Conservation (phyloP, 2,329 filamentous ascomycete species). For the Pseudopyrenochaeta lycopersici region DNA sequence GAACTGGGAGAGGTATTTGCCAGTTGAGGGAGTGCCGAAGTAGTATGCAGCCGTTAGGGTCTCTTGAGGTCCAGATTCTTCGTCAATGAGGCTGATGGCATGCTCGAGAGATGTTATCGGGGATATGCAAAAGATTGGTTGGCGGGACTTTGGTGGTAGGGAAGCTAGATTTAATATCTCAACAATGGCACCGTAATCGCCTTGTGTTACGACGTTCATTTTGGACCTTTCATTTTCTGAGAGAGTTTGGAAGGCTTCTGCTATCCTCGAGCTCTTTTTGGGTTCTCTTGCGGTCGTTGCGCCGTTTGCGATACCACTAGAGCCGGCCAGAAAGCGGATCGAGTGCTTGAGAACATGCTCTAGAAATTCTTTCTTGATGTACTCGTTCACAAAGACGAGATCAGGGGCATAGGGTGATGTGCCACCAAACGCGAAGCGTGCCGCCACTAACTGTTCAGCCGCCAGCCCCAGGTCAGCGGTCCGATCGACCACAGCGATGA, state of each 20-base stretch:
- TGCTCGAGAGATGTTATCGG: conserved; percentile 62
- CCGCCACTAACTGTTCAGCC: conserved; percentile 62
- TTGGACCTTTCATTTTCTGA: conserved; percentile 29
- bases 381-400: conserved; percentile 72
- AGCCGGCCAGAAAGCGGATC: conserved; percentile 36
- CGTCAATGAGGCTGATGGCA: conserved; percentile 58
- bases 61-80: conserved; percentile 33
- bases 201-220: conserved; percentile 30
- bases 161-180: conserved; percentile 35
- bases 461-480: conserved; percentile 64
- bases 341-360: conserved; percentile 57
- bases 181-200: conserved; percentile 32
- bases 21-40: conserved; percentile 60
- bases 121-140: conserved; percentile 57
- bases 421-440: conserved; percentile 65
- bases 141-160: conserved; percentile 49
- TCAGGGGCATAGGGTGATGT: conserved; percentile 69
- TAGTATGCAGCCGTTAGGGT: conserved; percentile 60
- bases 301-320: conserved; percentile 15
- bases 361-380: conserved; percentile 63
- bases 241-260: conserved; percentile 15
- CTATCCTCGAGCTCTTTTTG: conserved; percentile 17
- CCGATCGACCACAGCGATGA: conserved; percentile 68
- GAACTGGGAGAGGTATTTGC: conserved; percentile 69
- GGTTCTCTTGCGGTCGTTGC: conserved; percentile 11